Conservation (phyloP, 495 filamentous ascomycete genomes). For the Penicillium pulvis region DNA sequence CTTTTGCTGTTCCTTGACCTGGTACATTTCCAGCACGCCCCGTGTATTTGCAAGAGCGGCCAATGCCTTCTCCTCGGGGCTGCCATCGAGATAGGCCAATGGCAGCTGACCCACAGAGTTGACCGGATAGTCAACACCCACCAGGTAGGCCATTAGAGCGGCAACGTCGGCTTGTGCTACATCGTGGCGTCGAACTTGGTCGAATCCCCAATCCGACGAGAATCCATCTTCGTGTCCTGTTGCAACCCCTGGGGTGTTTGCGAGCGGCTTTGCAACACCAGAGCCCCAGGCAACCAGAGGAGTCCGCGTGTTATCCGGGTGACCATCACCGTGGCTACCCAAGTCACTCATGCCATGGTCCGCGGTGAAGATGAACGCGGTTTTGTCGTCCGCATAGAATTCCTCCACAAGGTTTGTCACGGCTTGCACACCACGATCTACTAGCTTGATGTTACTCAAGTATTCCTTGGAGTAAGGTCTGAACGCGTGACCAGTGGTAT, state of each 20-base stretch:
- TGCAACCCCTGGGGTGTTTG: slow-evolving; percentile 52
- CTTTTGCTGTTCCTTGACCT: slow-evolving; percentile 90
- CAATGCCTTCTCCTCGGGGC: slow-evolving; percentile 74
- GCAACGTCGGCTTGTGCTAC: slow-evolving; percentile 95
- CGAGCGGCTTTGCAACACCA: slow-evolving; percentile 77
- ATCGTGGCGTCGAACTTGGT: slow-evolving; percentile 80
- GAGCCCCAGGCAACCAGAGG: slow-evolving; percentile 94
- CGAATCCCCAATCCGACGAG: slow-evolving; percentile 84
- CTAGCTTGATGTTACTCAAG: slow-evolving; percentile 89
- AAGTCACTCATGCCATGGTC: slow-evolving; percentile 99
- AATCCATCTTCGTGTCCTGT: slow-evolving; percentile 91
- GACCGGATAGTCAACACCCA: slow-evolving; percentile 86
- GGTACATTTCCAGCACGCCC: slow-evolving; percentile 95
- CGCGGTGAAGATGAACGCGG: slow-evolving; percentile 94
- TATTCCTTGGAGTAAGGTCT: slow-evolving; percentile 97
- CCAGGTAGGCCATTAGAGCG: slow-evolving; percentile 95
- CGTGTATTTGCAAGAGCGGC: slow-evolving; percentile 84
- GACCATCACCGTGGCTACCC: slow-evolving; percentile 96
- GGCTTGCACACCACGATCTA: slow-evolving; percentile 85
- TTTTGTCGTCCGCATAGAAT: slow-evolving; percentile 91
- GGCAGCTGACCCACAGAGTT: slow-evolving; percentile 97
- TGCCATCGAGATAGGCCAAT: slow-evolving; percentile 73
- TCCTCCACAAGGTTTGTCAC: slow-evolving; percentile 79
- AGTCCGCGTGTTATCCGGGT: slow-evolving; percentile 96
- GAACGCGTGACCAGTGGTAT: slow-evolving; percentile 86